These are phyloP conservation scores for Podospora sp. DNA, from an alignment of 495 filamentous ascomycete genomes.

Conservation along the genomic window DNA sequence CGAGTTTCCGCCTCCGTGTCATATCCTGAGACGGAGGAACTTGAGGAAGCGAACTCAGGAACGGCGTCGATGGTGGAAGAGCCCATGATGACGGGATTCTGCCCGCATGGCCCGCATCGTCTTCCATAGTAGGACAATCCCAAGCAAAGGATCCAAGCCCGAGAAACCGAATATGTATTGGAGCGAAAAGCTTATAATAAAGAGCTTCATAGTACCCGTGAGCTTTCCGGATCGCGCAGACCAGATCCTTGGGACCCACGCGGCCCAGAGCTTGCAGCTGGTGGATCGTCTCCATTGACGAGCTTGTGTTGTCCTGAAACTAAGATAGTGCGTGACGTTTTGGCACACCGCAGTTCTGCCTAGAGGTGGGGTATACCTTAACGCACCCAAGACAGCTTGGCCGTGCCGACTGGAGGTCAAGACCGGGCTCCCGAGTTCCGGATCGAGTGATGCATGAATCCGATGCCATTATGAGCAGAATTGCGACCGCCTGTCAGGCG, in stretches of 20 bases:
- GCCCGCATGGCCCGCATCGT: neutral
- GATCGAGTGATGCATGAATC: neutral
- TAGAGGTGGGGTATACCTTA: conserved; percentile 2
- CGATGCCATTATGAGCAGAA: neutral
- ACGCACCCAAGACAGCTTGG: neutral
- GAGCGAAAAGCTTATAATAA: conserved; percentile 5
- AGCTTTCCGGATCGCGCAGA: conserved; percentile 11
- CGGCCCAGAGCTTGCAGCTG: neutral
- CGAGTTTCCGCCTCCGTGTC: neutral
- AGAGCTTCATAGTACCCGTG: neutral
- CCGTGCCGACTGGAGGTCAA: neutral
- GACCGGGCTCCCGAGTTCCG: conserved; percentile 11
- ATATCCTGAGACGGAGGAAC: neutral
- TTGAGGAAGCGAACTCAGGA: neutral
- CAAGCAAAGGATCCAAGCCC: neutral
- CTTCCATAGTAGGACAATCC: neutral
- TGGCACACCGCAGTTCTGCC: neutral
- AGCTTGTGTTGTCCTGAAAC: conserved; percentile 18
- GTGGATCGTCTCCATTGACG: conserved; percentile 11
- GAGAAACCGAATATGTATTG: neutral
- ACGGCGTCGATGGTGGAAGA: neutral
- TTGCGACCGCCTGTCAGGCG: neutral
- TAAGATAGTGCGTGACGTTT: conserved; percentile 19
- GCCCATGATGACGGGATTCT: neutral
- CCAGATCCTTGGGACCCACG: conserved; percentile 10